These are phyloP conservation scores for Chamaenerion angustifolium DNA, from an alignment of 345 rosid species.

Conservation along the genomic window DNA sequence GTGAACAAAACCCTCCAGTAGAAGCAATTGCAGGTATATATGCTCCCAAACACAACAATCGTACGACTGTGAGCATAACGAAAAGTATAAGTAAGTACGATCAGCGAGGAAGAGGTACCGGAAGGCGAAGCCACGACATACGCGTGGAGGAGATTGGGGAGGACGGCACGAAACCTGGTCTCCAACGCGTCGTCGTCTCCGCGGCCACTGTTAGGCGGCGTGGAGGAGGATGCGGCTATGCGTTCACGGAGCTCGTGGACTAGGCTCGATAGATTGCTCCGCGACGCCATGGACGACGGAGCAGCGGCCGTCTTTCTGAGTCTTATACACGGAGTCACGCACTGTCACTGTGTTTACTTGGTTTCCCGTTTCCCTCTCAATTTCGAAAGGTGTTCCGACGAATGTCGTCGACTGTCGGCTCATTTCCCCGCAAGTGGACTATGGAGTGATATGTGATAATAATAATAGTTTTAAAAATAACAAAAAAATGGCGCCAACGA, in stretches of 20 bases:
- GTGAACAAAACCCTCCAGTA: too few species aligned
- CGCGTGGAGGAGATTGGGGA: conserved; percentile 62
- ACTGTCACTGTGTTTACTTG: too few species aligned
- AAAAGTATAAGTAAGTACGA: conserved; percentile 2
- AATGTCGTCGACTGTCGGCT: too few species aligned
- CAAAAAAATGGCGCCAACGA: too few species aligned
- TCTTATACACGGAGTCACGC: too few species aligned
- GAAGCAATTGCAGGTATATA: too few species aligned
- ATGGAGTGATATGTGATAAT: too few species aligned
- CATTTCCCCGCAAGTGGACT: too few species aligned
- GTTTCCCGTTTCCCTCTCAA: conserved; percentile 22
- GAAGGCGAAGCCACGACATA: conserved; percentile 66
- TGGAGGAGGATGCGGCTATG: conserved; percentile 56
- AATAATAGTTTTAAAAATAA: too few species aligned
- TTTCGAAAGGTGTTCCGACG: conserved; percentile 10
- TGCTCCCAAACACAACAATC: too few species aligned
- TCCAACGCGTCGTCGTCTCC: conserved; percentile 46
- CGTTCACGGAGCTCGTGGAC: conserved; percentile 81
- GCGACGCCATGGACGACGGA: conserved; percentile 2
- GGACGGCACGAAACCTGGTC: conserved; percentile 57
- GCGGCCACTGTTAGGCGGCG: conserved; percentile 22
- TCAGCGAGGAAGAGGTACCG: conserved; percentile 21
- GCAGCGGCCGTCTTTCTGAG: not conserved
- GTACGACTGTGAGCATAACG: not conserved
- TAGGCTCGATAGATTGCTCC: conserved; percentile 32